Evolutionary conservation across 306 rosid species (phyloP).

Genomic region (Datisca glomerata): DNA sequence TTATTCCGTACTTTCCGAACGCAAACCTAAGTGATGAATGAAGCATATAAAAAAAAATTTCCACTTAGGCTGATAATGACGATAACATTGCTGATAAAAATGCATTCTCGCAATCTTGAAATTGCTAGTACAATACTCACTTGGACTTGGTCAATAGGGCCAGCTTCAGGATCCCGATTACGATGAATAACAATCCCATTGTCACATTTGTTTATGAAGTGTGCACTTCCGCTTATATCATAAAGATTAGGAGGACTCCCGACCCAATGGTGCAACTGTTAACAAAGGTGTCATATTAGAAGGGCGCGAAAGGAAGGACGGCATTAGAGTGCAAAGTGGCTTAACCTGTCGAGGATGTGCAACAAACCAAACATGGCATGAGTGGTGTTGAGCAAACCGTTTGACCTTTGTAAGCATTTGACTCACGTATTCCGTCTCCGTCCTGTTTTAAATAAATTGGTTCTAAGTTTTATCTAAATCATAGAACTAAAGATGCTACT

Average conservation of each 20-base stretch:
- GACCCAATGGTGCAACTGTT: constrained; percentile 65
- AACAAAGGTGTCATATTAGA: constrained; percentile 15
- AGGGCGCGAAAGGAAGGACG: not conserved
- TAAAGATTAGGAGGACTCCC: constrained; percentile 84
- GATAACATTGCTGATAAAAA: too few species aligned
- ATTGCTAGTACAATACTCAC: constrained; percentile 21
- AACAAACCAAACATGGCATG: constrained; percentile 98
- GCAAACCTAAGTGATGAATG: constrained; percentile 36
- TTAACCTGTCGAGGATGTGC: constrained; percentile 95
- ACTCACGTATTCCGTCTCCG: constrained; percentile 93
- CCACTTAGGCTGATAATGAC: too few species aligned
- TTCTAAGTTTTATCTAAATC: too few species aligned
- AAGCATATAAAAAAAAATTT: too few species aligned
- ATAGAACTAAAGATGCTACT: too few species aligned
- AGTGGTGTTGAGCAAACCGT: constrained; percentile 88
- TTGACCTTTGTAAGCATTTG: constrained; percentile 86
- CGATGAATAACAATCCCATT: constrained; percentile 89
- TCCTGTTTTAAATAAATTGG: too few species aligned
- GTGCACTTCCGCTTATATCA: constrained; percentile 95
- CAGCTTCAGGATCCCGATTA: constrained; percentile 73
- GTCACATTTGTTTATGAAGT: constrained; percentile 90
- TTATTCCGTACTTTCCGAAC: constrained; percentile 81
- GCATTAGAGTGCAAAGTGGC: not conserved
- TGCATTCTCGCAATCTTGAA: too few species aligned
- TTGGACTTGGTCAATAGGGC: constrained; percentile 70